Base-by-base conservation (phyloP, 2,329 filamentous ascomycete genomes). In the Colletotrichum chrysophilum region DNA sequence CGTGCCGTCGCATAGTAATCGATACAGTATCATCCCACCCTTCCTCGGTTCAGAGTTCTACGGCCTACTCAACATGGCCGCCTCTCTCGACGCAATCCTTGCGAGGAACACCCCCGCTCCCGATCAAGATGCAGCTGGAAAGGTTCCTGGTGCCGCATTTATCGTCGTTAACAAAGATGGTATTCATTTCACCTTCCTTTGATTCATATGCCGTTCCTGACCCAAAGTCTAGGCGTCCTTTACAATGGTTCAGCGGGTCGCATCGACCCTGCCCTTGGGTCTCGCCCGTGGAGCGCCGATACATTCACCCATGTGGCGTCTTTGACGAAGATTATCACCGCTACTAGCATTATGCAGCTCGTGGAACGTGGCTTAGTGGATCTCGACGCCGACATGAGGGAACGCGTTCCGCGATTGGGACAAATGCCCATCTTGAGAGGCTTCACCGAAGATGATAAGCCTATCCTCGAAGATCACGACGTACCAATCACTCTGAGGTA, bases 301-400 rank as follows among this genome's bases (percentile, higher is more conserved):
- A 81, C 86, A 2, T 83, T 87, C 60, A 80, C 81, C 24, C 85
- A 81, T 79, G 79, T 83, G 14, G 86, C 86, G 10, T 88, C 86
- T n/a, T 74, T 87, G 78, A 87, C 85, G 73, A 88, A 88, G 78
- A 79, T 88, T n/a, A 77, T 85, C 60, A 86, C 86, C 1, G 78
- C 80, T 7, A 82, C 82, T 1, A 80, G 80, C 64, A 43, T 87
- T 24, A 81, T 88, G 80, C 86, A 87, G 69, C 80, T 87, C 60
- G 83, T 87, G 13, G 84, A 88, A 76, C 77, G 77, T 6, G 82
- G 81, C 6, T 70, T 77, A 5, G 65, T 87, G 30, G 74, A 52
- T 1, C 81, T 88, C 3, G 86, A 88, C 48, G 81, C 82, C 7
- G 84, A 88, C 60, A 62, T 86, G 32, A 82, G 84, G 3, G 61